Conservation (phyloP, 1,284 basidiomycete genomes). For the Takashimella tepidaria region DNA sequence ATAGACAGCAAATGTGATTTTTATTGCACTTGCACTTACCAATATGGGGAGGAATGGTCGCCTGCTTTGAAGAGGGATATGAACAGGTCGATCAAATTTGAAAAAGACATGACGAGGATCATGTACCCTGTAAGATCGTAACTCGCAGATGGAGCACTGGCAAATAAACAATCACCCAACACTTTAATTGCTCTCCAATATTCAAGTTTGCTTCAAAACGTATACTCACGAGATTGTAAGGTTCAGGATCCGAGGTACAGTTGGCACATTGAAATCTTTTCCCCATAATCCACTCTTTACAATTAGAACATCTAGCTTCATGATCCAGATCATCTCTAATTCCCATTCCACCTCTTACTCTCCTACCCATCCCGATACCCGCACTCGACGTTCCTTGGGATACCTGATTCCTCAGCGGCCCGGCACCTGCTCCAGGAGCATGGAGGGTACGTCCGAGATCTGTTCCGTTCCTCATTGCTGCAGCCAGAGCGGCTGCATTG, state of each 20-base stretch:
- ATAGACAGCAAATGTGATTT: slow-evolving; percentile 40
- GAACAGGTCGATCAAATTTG: slow-evolving; percentile 71
- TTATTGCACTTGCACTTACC: slow-evolving; percentile 26
- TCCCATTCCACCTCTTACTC: no score
- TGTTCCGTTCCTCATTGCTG: no score
- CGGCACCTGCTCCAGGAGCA: background rate
- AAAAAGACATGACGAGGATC: slow-evolving; percentile 80
- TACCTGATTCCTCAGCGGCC: background rate
- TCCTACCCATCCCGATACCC: background rate
- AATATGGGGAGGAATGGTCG: slow-evolving; percentile 63
- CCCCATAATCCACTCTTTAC: slow-evolving; percentile 46
- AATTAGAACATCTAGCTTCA: slow-evolving; percentile 34
- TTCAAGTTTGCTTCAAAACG: no score
- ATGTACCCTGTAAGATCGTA: slow-evolving; percentile 67
- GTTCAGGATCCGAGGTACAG: slow-evolving; percentile 43
- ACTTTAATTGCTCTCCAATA: no score
- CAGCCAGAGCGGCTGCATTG: no score
- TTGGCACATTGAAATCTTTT: slow-evolving; percentile 48
- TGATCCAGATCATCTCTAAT: slow-evolving; percentile 40
- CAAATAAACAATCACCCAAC: background rate
- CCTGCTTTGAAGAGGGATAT: slow-evolving; percentile 60
- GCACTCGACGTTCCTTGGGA: background rate
- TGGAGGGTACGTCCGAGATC: background rate
- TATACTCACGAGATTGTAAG: slow-evolving; percentile 41
- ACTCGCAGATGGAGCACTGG: slow-evolving; percentile 74